A percentile compares a stretch with the other conserved stretches of the same genome.
phyloP scores from a whole-genome alignment of 257 asterid genomes.

The Osmanthus fragrans region DNA sequence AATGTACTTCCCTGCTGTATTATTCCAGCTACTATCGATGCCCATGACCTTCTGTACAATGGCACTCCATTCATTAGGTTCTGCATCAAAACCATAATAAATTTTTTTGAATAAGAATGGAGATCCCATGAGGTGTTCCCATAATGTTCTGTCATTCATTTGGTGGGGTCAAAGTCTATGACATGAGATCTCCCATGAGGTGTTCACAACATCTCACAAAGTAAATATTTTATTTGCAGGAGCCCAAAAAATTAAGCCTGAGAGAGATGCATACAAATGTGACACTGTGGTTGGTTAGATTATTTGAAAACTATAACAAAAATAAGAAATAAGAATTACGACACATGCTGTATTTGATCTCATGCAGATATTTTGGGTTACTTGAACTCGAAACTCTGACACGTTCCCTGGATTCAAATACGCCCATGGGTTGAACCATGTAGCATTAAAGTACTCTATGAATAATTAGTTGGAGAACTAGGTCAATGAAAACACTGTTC shows the following conservation, averaged over 20 bases:
- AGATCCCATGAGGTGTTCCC: not conserved
- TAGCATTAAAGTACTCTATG: too few species aligned
- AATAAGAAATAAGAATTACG: not conserved
- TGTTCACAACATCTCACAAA: too few species aligned
- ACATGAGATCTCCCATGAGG: too few species aligned
- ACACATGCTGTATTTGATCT: not conserved
- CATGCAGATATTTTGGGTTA: not conserved
- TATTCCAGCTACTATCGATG: conserved; percentile 79
- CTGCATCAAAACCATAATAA: conserved; percentile 42
- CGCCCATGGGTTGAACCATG: not conserved
- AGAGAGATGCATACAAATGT: not conserved
- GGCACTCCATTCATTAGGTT: conserved; percentile 56
- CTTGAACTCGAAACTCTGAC: not conserved
- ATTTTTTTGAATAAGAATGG: not conserved
- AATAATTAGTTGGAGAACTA: too few species aligned
- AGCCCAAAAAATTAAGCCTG: not conserved
- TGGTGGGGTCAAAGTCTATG: not conserved
- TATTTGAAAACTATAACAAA: not conserved
- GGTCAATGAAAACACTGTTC: too few species aligned
- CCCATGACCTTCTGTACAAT: conserved; percentile 57
- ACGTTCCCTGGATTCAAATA: not conserved
- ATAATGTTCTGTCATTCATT: not conserved
- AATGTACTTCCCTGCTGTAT: conserved; percentile 75
- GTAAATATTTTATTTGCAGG: not conserved
- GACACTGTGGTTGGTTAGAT: not conserved